These are phyloP conservation scores for Sporisorium sorghi DNA, from an alignment of 1,284 basidiomycete species.

Conservation along the genomic window DNA sequence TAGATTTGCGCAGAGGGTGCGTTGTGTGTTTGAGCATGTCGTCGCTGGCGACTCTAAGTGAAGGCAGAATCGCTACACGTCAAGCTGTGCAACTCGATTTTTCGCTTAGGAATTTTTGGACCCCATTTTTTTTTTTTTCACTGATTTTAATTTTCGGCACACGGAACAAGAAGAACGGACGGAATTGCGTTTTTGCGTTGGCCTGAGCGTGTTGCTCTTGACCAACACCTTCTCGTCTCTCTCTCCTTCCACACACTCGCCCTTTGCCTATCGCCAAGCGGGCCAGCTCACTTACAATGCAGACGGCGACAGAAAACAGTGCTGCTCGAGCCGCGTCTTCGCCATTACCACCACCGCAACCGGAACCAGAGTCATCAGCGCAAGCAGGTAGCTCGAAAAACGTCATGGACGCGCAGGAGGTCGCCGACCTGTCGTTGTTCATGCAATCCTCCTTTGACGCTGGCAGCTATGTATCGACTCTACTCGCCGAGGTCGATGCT, in stretches of 20 bases:
- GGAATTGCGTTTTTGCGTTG: too few relatives aligned
- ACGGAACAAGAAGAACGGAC: not conserved
- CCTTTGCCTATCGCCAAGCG: too few relatives aligned
- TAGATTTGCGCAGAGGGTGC: not conserved
- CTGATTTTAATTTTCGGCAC: not conserved
- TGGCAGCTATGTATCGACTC: conserved; percentile 17
- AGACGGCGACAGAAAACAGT: not conserved
- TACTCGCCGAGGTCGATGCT: conserved; percentile 18
- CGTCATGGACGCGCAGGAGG: not conserved
- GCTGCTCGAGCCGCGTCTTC: not conserved
- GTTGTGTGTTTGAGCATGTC: not conserved
- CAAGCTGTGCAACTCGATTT: not conserved
- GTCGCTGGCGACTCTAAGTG: not conserved
- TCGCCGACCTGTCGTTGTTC: conserved; percentile 31
- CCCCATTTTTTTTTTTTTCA: not conserved
- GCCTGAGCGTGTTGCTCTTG: conserved; percentile 22
- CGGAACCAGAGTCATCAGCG: not conserved
- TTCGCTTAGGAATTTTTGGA: too few relatives aligned
- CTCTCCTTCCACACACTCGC: too few relatives aligned
- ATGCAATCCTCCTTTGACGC: conserved; percentile 43
- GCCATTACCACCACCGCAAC: not conserved
- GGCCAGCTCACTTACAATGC: not conserved
- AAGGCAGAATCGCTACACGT: not conserved
- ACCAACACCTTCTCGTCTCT: conserved; percentile 1
- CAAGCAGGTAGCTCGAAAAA: not conserved